A percentile compares a stretch with the other conserved stretches of the same genome.
These are phyloP conservation scores for Cladochytrium replicatum DNA, from an alignment of 192 early-diverging fungal genomes.

Conservation along the genomic window DNA sequence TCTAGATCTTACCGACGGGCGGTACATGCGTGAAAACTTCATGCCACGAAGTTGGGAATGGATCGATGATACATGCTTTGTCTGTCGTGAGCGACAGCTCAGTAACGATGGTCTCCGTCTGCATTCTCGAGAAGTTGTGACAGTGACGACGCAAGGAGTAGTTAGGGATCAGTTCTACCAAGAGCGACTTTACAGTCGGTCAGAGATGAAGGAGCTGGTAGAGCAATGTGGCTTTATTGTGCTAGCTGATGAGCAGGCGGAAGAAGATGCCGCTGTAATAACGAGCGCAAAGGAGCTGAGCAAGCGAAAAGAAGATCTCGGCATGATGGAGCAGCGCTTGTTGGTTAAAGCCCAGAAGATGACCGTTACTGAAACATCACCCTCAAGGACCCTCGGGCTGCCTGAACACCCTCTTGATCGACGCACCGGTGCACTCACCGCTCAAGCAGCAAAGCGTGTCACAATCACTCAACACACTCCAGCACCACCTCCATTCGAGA, in stretches of 20 bases:
- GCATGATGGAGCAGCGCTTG: conserved; percentile 56
- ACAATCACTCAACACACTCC: no score
- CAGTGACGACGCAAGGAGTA: conserved; percentile 37
- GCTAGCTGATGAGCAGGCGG: not conserved
- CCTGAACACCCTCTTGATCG: no score
- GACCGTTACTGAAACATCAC: no score
- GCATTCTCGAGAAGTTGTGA: conserved; percentile 46
- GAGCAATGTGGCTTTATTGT: conserved; percentile 17
- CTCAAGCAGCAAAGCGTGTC: no score
- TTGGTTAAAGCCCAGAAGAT: conserved; percentile 31
- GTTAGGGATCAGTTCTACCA: conserved; percentile 59
- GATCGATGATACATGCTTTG: conserved; percentile 52
- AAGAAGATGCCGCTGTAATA: conserved; percentile 5
- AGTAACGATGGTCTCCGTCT: conserved; percentile 40
- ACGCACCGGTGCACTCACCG: no score
- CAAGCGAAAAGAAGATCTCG: conserved; percentile 52
- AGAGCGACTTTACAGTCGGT: conserved; percentile 41
- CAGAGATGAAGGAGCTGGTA: conserved; percentile 33
- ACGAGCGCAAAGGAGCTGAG: conserved; percentile 40
- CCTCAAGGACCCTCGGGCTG: not conserved
- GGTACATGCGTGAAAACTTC: conserved; percentile 43
- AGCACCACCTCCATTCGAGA: not conserved
- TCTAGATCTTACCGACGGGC: conserved; percentile 52
- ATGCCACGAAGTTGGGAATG: conserved; percentile 53
- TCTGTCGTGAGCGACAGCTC: conserved; percentile 52